Evolutionary conservation across 2,329 filamentous ascomycete genomes (phyloP), one percentile per base, ranked within the genome.

Genomic region (Pyrenochaeta sp.): DNA sequence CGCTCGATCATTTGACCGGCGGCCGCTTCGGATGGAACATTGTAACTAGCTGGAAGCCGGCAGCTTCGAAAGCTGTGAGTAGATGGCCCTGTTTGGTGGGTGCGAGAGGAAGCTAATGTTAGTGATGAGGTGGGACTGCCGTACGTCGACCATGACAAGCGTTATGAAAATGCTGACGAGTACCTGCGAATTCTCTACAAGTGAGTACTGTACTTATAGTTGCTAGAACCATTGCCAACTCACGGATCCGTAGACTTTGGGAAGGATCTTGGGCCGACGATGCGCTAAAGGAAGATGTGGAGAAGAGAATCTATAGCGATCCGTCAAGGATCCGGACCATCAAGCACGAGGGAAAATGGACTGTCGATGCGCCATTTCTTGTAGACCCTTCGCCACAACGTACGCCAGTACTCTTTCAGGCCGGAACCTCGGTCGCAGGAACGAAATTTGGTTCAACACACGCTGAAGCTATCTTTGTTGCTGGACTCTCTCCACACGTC

Each of bases 181-280:
- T 91, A 90, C 73, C 80, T 90, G 72, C 80, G 85, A 37, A 85
- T 90, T 2, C 80, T 88, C 58, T 89, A 89, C 77, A 90, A 90
- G 69, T 83, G 46, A 51, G 49, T 37, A 45, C 27, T 9, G 15
- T 25, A 30, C 8, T 12, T 15, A 15, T 46, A 19, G 22, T 46
- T 13, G 48, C 36, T 30, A 27, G 19, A 19, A 6, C 3, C 27
- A n/a, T 30, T n/a, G 9, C 6, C 19, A n/a, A 9, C n/a, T 32
- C n/a, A 13, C 25, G 32, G 9, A 32, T n/a, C 1, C 10, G 19
- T 32, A 62, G 59, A 39, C 52, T 90, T 2, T 84, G 86, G 77
- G 83, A 90, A 67, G 85, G 83, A 0, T 89, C 86, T 0, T 90
- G 88, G 86, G 79, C 86, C 15, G 82, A 85, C 52, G 86, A 89